Evolutionary conservation across 495 filamentous ascomycete genomes (phyloP).

Genomic region (Neurospora sp.): DNA sequence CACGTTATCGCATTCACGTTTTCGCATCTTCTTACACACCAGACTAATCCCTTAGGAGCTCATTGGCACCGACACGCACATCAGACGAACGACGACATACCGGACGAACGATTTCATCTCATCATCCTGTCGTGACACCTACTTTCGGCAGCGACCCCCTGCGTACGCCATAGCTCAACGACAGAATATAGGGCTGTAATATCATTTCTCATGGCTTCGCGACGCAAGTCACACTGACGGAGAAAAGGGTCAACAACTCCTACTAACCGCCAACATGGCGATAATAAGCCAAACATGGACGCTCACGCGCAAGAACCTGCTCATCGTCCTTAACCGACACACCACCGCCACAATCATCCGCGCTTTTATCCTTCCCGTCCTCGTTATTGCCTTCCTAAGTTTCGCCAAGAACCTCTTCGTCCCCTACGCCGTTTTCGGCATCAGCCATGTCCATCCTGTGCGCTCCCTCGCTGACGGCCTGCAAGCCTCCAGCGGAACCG

Average conservation of each 20-base stretch:
- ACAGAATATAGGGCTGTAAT: neutral
- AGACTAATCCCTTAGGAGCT: neutral
- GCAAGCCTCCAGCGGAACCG: slow-evolving; percentile 30
- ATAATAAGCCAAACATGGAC: slow-evolving; percentile 58
- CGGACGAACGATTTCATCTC: neutral
- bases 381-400: slow-evolving; percentile 56
- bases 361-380: slow-evolving; percentile 60
- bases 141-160: neutral
- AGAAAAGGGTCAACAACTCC: neutral
- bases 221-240: neutral
- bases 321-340: slow-evolving; percentile 58
- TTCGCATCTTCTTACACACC: neutral
- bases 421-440: slow-evolving; percentile 56
- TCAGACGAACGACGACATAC: neutral
- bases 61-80: neutral
- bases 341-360: slow-evolving; percentile 51
- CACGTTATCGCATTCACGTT: neutral
- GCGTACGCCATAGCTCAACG: neutral
- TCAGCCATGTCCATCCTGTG: slow-evolving; percentile 47
- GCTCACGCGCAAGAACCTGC: slow-evolving; percentile 62
- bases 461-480: slow-evolving; percentile 52
- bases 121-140: neutral
- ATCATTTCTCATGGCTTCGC: neutral
- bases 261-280: slow-evolving; percentile 3
- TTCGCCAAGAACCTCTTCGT: slow-evolving; percentile 62